phyloP scores from a whole-genome alignment of 108 stramenopile genomes.

The Nitzschia inconspicua region DNA sequence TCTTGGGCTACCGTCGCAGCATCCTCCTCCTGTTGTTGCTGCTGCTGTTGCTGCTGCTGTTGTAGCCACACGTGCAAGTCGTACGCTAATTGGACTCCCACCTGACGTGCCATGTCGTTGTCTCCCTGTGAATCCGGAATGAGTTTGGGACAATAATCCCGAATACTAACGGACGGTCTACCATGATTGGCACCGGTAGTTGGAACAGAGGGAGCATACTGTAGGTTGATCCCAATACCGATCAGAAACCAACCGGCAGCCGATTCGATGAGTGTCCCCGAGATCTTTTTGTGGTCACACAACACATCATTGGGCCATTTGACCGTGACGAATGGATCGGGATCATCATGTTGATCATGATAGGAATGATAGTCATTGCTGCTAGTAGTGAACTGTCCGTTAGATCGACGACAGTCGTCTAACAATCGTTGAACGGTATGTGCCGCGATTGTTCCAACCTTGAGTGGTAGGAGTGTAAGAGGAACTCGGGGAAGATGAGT shows the following conservation, averaged over 20 bases:
- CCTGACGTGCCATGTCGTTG: constrained; percentile 7
- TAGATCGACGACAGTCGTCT: constrained; percentile 3
- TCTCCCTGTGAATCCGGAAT: not conserved
- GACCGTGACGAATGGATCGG: constrained; percentile 34
- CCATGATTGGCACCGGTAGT: constrained; percentile 47
- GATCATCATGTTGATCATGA: not conserved
- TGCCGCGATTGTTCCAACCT: constrained; percentile 47
- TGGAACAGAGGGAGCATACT: constrained; percentile 73
- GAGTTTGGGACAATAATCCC: constrained; percentile 1
- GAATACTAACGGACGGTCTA: constrained; percentile 54
- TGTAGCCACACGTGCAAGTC: constrained; percentile 27
- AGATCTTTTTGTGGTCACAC: constrained; percentile 54
- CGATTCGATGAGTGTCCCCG: constrained; percentile 68
- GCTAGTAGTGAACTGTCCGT: no score
- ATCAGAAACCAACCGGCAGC: constrained; percentile 75
- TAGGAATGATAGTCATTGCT: not conserved
- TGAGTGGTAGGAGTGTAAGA: constrained; percentile 49
- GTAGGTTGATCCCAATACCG: constrained; percentile 92
- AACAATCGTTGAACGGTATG: constrained; percentile 8
- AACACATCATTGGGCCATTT: constrained; percentile 96
- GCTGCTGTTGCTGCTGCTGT: no score
- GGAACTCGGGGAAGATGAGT: constrained; percentile 18
- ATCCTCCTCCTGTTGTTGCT: not conserved
- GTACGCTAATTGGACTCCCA: constrained; percentile 34
- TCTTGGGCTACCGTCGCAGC: not conserved